Evolutionary conservation across 768 basidiomycete genomes (phyloP).

Genomic region (Amanita rubescens): DNA sequence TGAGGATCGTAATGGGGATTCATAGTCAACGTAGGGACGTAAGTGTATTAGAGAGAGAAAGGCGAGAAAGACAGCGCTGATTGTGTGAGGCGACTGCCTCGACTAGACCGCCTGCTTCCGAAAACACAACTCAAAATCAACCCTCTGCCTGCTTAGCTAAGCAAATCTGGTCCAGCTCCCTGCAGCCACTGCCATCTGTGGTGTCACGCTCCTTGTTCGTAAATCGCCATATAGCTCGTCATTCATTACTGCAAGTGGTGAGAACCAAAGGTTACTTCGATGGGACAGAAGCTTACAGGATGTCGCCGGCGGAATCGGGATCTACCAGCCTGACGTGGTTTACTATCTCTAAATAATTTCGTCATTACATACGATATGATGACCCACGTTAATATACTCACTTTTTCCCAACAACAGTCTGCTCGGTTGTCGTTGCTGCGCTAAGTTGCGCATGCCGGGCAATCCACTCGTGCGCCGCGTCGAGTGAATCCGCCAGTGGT

Average conservation of each 20-base stretch:
- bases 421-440: background rate
- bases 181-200: background rate
- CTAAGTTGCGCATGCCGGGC: background rate
- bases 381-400: background rate
- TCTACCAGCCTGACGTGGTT: background rate
- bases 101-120: conserved; percentile 13
- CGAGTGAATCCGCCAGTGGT: background rate
- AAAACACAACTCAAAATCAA: background rate
- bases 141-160: background rate
- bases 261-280: background rate
- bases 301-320: conserved; percentile 12
- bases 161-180: background rate
- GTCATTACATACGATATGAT: background rate
- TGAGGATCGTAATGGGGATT: conserved; percentile 34
- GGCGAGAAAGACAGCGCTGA: conserved; percentile 2
- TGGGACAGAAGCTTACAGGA: conserved; percentile 13
- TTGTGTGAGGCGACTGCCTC: conserved; percentile 20
- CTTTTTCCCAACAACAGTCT: background rate
- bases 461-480: background rate
- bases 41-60: conserved; percentile 4
- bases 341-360: background rate
- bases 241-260: background rate
- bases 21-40: conserved; percentile 30
- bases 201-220: background rate
- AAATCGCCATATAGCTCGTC: background rate